phyloP scores from a whole-genome alignment of 306 rosid genomes.

The Cucurbita moschata region DNA sequence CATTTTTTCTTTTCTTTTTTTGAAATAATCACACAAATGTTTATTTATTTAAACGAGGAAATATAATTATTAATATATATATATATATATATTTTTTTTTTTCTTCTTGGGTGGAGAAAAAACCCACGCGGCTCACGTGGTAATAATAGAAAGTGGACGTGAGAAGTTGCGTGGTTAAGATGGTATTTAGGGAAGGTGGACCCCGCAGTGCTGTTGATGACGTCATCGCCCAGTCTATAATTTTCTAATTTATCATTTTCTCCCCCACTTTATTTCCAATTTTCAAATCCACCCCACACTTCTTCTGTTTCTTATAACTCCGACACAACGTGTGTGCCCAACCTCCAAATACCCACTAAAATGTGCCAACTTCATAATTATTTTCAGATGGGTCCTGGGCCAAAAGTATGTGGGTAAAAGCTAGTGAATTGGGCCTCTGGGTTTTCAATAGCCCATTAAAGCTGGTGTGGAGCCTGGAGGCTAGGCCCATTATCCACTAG shows the following conservation, averaged over 20 bases:
- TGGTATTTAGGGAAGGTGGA: not conserved
- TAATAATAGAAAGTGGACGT: not conserved
- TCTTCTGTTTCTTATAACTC: not conserved
- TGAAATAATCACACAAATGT: too few species aligned
- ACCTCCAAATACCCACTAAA: not conserved
- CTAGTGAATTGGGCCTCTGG: not conserved
- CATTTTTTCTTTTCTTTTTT: not conserved
- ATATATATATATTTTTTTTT: too few species aligned
- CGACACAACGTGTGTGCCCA: not conserved
- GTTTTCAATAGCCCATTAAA: not conserved
- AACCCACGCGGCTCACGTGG: constrained; percentile 5
- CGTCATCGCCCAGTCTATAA: not conserved
- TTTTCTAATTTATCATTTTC: not conserved
- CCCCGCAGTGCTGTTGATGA: not conserved
- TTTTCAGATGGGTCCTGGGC: not conserved
- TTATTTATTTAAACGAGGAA: too few species aligned
- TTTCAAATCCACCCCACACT: not conserved
- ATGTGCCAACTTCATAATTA: too few species aligned
- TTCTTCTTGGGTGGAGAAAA: not conserved
- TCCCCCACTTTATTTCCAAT: not conserved
- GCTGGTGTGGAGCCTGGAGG: not conserved
- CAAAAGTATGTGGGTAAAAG: not conserved
- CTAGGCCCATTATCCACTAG: not conserved
- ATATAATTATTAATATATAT: too few species aligned
- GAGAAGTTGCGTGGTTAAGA: not conserved